Base-by-base conservation (phyloP, 2,329 filamentous ascomycete species). In the Nannizzia gypsea region DNA sequence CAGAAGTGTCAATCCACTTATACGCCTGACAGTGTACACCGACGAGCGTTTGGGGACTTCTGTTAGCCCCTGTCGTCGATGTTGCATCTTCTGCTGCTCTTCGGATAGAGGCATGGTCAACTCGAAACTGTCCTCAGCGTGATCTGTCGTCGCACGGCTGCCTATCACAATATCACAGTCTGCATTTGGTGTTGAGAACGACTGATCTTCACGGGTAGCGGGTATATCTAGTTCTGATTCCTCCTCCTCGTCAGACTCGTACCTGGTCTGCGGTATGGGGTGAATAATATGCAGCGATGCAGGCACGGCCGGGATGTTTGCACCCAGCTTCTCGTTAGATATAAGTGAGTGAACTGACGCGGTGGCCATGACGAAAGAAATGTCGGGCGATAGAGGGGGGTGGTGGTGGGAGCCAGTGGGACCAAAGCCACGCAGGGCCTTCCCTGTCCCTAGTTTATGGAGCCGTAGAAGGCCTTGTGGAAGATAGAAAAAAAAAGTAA, bases 191-290 rank as follows among this genome's bases (percentile, higher is more conserved):
- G 50, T 28, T 55, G 64, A 64, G 24, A 64, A 63, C 15, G 61
- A 36, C 50, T 42, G 56, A 42, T 63, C 62, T 17, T 64, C 55
- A 3, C 54, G 44, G n/a, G 22, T 52, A 24, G 60, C 38, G 20
- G 42, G 26, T 40, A 56, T 56, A 38, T 65, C 64, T 1, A 59
- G 24, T 54, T 64, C 64, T 28, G 63, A 66, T 28, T 63, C 52
- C 34, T 65, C 62, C 36, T 66, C 64, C 31, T 66, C 64, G 15
- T 64, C 63, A 1, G 64, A 64, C 59, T 65, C 63, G 44, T 66
- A 66, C 55, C 57, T 58, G 36, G 20, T 61, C 17, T 58, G 52
- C 38, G 58, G 57, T n/a, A 17, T 8, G 15, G 56, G 56, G 36
- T 58, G 42, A 46, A 26, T 42, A 46, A 26, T 42, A 40, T 60